Evolutionary conservation across 768 basidiomycete genomes (phyloP).

Genomic region (Naganishia onofrii): DNA sequence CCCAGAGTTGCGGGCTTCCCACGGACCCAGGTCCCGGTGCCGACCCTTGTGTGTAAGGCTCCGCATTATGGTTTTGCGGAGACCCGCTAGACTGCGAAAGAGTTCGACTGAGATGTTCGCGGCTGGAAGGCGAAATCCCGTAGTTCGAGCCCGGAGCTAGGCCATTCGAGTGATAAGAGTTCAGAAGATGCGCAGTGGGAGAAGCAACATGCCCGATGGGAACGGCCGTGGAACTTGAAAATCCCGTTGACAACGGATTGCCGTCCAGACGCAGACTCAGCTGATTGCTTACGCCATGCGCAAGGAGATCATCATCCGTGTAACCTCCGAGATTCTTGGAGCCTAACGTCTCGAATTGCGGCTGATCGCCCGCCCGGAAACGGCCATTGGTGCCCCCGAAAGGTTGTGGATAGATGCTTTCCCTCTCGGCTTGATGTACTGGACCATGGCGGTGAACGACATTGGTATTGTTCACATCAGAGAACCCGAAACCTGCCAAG

Average conservation of each 20-base stretch:
- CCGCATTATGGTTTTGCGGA: slow-evolving; percentile 11
- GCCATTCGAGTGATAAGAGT: background rate
- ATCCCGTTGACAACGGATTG: background rate
- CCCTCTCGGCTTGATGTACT: slow-evolving; percentile 9
- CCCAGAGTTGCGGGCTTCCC: background rate
- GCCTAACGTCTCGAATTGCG: slow-evolving; percentile 35
- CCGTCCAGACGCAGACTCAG: slow-evolving; percentile 31
- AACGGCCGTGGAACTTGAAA: background rate
- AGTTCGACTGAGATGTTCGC: background rate
- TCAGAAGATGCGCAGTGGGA: background rate
- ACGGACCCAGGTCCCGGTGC: background rate
- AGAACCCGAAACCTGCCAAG: slow-evolving; percentile 38
- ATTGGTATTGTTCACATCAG: slow-evolving; percentile 24
- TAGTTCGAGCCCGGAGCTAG: background rate
- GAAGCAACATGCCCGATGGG: background rate
- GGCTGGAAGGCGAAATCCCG: background rate
- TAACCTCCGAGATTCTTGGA: slow-evolving; percentile 32
- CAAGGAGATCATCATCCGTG: slow-evolving; percentile 42
- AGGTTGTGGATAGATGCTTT: slow-evolving; percentile 17
- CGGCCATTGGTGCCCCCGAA: slow-evolving; percentile 13
- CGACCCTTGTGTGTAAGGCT: background rate
- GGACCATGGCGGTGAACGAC: slow-evolving; percentile 9
- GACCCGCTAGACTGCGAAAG: slow-evolving; percentile 5
- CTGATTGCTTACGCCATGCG: slow-evolving; percentile 40
- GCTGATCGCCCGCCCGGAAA: slow-evolving; percentile 15